A percentile compares a stretch with the other conserved stretches of the same genome.
Evolutionary conservation across 805 yeast genomes (phyloP).

Genomic region (Yarrowia sp.): DNA sequence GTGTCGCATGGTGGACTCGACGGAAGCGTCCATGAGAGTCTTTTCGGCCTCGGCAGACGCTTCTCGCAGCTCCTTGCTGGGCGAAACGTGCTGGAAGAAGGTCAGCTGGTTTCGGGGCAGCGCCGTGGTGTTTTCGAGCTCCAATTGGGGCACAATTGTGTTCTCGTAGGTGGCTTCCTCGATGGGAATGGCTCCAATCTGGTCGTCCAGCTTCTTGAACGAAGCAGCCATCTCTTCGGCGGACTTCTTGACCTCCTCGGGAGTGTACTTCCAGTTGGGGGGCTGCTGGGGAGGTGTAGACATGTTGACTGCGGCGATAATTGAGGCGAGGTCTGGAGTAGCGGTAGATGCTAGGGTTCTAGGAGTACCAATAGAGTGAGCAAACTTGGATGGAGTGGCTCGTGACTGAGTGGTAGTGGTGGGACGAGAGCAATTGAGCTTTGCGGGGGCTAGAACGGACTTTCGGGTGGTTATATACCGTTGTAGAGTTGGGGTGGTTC

Average conservation of each 20-base stretch:
- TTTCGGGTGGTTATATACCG: conserved; percentile 11
- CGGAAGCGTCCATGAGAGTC: conserved; percentile 51
- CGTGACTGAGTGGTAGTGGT: neutral
- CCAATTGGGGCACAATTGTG: conserved; percentile 52
- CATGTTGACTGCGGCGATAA: conserved; percentile 10
- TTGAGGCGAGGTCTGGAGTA: neutral
- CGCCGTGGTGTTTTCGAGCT: conserved; percentile 49
- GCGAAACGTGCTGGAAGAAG: conserved; percentile 71
- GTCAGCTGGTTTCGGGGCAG: conserved; percentile 51
- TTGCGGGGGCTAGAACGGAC: neutral
- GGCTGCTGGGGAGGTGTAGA: conserved; percentile 23
- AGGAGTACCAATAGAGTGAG: neutral
- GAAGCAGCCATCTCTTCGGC: conserved; percentile 2
- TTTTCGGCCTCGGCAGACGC: conserved; percentile 65
- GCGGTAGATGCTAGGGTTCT: conserved; percentile 4
- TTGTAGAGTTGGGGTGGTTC: conserved; percentile 10
- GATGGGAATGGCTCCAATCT: conserved; percentile 44
- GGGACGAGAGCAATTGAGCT: conserved; percentile 4
- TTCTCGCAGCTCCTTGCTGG: conserved; percentile 61
- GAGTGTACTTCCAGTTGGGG: conserved; percentile 21
- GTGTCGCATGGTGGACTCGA: conserved; percentile 62
- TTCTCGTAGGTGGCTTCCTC: conserved; percentile 54
- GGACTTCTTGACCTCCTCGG: conserved; percentile 5
- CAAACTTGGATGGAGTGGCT: neutral
- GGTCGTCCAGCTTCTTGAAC: conserved; percentile 47